These are phyloP conservation scores for Colletotrichum limetticola DNA, from an alignment of 2,329 filamentous ascomycete genomes.

Conservation along the genomic window DNA sequence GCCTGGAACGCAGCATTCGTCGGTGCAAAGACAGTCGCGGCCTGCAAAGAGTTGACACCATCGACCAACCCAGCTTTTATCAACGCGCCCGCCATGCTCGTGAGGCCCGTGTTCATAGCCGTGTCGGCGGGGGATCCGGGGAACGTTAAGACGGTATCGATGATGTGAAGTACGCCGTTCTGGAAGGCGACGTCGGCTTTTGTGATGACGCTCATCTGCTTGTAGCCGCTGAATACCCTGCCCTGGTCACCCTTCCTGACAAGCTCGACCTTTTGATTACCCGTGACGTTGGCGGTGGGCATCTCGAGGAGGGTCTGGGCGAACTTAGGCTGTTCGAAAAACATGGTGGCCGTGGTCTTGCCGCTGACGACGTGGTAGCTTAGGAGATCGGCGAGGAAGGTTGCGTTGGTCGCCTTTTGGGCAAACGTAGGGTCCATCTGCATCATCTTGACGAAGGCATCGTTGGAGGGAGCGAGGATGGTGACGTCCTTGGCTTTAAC, in stretches of 20 bases:
- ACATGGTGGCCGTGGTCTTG: slow-evolving; percentile 50
- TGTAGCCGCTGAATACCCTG: slow-evolving; percentile 48
- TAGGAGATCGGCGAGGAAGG: slow-evolving; percentile 61
- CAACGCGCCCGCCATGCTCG: slow-evolving; percentile 44
- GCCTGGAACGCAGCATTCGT: slow-evolving; percentile 67
- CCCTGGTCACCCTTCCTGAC: slow-evolving; percentile 55
- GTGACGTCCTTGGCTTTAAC: slow-evolving; percentile 44
- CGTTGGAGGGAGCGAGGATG: slow-evolving; percentile 68
- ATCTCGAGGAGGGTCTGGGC: slow-evolving; percentile 44
- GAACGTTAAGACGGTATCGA: slow-evolving; percentile 62
- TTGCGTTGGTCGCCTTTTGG: slow-evolving; percentile 46
- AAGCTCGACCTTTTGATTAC: slow-evolving; percentile 57
- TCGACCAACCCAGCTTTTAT: slow-evolving; percentile 55
- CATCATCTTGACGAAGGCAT: slow-evolving; percentile 57
- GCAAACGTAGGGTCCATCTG: slow-evolving; percentile 44
- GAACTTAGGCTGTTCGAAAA: slow-evolving; percentile 43
- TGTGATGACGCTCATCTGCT: slow-evolving; percentile 47
- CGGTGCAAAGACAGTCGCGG: slow-evolving; percentile 70
- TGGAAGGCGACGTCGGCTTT: slow-evolving; percentile 57
- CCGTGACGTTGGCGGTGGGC: slow-evolving; percentile 60
- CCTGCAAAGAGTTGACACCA: slow-evolving; percentile 45
- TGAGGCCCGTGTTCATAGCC: slow-evolving; percentile 62
- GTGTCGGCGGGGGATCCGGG: slow-evolving; percentile 54
- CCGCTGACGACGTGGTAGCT: slow-evolving; percentile 71
- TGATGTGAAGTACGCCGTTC: slow-evolving; percentile 62